Conservation (phyloP, 2,329 filamentous ascomycete species). For the Penicillium sp. region DNA sequence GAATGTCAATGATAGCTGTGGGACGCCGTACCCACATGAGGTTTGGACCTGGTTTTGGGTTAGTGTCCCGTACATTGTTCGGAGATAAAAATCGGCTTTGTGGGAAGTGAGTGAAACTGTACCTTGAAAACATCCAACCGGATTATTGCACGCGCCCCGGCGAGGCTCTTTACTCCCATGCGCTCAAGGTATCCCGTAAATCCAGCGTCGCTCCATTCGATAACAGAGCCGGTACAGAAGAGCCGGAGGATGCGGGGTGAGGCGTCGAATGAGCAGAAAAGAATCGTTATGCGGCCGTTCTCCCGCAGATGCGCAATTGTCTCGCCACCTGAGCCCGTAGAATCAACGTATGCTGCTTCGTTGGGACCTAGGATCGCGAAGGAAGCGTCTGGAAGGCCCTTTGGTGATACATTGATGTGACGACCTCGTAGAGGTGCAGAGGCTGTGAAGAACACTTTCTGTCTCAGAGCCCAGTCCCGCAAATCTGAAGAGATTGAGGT, state of each 20-base stretch:
- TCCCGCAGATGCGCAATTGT: slow-evolving; percentile 78
- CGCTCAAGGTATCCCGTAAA: slow-evolving; percentile 52
- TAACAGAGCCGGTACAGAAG: slow-evolving; percentile 63
- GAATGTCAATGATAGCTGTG: slow-evolving; percentile 51
- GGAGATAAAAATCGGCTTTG: neutral
- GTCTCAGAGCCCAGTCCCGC: slow-evolving; percentile 66
- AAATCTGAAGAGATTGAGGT: slow-evolving; percentile 61
- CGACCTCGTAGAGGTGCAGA: slow-evolving; percentile 70
- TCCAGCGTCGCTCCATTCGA: slow-evolving; percentile 62
- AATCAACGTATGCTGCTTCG: slow-evolving; percentile 72
- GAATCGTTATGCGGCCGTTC: slow-evolving; percentile 74
- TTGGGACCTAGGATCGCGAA: slow-evolving; percentile 65
- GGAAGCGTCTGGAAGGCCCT: slow-evolving; percentile 68
- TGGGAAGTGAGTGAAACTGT: slow-evolving; percentile 2
- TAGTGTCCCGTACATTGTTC: neutral
- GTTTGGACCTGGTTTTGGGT: slow-evolving; percentile 55
- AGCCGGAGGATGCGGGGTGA: slow-evolving; percentile 67
- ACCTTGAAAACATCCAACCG: slow-evolving; percentile 66
- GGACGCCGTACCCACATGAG: slow-evolving; percentile 69
- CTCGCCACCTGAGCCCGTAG: slow-evolving; percentile 76
- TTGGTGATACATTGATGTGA: slow-evolving; percentile 79
- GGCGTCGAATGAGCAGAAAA: slow-evolving; percentile 71
- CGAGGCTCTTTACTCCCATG: slow-evolving; percentile 52
- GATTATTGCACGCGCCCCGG: slow-evolving; percentile 65
- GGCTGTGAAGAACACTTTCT: slow-evolving; percentile 76